phyloP scores from a whole-genome alignment of 2,329 filamentous ascomycete species.

The Ascosphaera apis region DNA sequence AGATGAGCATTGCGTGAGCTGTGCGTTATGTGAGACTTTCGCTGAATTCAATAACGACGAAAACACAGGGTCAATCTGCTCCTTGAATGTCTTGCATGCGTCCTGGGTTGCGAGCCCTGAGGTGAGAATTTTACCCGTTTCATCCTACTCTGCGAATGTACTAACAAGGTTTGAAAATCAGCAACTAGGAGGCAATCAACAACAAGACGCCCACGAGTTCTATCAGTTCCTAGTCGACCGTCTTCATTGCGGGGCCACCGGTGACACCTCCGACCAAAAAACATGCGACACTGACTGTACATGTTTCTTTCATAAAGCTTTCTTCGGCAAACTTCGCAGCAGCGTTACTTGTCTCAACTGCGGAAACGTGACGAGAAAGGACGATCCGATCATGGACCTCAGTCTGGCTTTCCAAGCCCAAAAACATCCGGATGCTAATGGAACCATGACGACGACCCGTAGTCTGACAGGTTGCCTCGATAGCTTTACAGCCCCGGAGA shows the following conservation, averaged over 20 bases:
- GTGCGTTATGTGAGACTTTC: conserved; percentile 39
- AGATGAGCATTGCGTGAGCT: conserved; percentile 32
- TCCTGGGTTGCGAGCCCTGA: conserved; percentile 60
- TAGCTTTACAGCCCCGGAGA: conserved; percentile 69
- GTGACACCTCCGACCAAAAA: conserved; percentile 35
- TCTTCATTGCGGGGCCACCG: conserved; percentile 56
- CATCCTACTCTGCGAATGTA: neutral
- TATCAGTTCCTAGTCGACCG: conserved; percentile 90
- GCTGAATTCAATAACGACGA: conserved; percentile 37
- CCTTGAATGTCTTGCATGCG: conserved; percentile 66
- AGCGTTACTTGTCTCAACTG: conserved; percentile 83
- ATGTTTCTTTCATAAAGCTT: conserved; percentile 84
- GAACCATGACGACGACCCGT: conserved; percentile 12
- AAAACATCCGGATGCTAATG: conserved; percentile 16
- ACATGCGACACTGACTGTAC: conserved; percentile 32
- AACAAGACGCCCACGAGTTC: conserved; percentile 94
- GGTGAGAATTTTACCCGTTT: neutral
- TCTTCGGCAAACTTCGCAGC: conserved; percentile 76
- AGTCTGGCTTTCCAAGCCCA: conserved; percentile 69
- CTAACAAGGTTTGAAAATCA: conserved; percentile 11
- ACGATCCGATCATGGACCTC: conserved; percentile 78
- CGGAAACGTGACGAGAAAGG: conserved; percentile 54
- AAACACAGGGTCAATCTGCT: conserved; percentile 68
- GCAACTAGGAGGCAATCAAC: conserved; percentile 68
- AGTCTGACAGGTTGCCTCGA: conserved; percentile 57